phyloP scores from a whole-genome alignment of 495 filamentous ascomycete species.

The Neurospora sp. region DNA sequence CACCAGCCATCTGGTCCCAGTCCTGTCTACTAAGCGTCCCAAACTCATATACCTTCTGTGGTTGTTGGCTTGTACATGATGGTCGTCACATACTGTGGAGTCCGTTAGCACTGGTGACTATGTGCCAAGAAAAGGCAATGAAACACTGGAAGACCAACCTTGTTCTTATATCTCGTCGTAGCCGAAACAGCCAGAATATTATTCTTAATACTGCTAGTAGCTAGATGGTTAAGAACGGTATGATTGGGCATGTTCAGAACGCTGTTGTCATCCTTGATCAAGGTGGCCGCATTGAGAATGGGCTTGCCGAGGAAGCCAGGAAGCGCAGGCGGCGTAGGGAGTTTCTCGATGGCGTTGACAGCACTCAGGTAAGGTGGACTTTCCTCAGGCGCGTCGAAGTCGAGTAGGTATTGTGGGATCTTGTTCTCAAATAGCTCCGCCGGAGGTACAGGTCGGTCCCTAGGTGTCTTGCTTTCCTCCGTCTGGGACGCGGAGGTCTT shows the following conservation, averaged over 20 bases:
- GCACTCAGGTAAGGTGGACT: slow-evolving; percentile 58
- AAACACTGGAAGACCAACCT: slow-evolving; percentile 43
- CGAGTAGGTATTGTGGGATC: slow-evolving; percentile 75
- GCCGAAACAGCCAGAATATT: slow-evolving; percentile 92
- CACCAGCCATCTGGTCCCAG: neutral
- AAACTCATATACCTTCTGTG: slow-evolving; percentile 12
- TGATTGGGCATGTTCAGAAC: slow-evolving; percentile 95
- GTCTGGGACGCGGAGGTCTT: slow-evolving; percentile 10
- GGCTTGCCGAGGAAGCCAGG: slow-evolving; percentile 91
- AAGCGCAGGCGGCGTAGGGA: slow-evolving; percentile 72
- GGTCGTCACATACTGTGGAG: slow-evolving; percentile 80
- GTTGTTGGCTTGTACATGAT: slow-evolving; percentile 91
- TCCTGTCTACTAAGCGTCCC: neutral
- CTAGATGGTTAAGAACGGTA: slow-evolving; percentile 90
- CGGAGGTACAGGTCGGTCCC: slow-evolving; percentile 31
- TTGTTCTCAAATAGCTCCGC: slow-evolving; percentile 45
- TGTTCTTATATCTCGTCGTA: slow-evolving; percentile 91
- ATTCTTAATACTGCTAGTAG: slow-evolving; percentile 97
- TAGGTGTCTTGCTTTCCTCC: slow-evolving; percentile 29
- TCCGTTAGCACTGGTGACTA: neutral
- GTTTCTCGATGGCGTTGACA: slow-evolving; percentile 55
- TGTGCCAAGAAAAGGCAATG: neutral
- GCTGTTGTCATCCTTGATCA: slow-evolving; percentile 96
- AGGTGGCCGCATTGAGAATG: slow-evolving; percentile 78
- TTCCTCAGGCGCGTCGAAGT: slow-evolving; percentile 77